Evolutionary conservation across 2,329 filamentous ascomycete species (phyloP).

Genomic region (Penicillium sp.): DNA sequence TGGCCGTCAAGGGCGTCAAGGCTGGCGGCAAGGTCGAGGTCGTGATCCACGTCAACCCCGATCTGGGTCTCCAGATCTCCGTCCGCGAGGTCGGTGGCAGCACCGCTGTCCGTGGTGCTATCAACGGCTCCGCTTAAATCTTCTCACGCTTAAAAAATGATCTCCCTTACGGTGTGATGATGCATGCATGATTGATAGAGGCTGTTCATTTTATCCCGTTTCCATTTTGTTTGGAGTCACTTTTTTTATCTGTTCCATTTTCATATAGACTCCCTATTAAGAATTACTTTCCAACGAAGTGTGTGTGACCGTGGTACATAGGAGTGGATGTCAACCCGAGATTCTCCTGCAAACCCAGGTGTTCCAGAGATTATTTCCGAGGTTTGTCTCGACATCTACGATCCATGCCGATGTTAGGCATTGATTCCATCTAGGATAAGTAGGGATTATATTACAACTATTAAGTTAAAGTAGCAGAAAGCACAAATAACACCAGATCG

Average conservation of each 20-base stretch:
- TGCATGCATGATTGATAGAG: slow-evolving; percentile 28
- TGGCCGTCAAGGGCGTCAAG: slow-evolving; percentile 75
- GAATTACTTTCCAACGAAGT: slow-evolving; percentile 7
- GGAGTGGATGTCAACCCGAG: not conserved
- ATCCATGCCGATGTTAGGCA: not conserved
- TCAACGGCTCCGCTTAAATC: slow-evolving; percentile 38
- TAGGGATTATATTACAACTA: slow-evolving; percentile 25
- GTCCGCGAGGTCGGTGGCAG: slow-evolving; percentile 82
- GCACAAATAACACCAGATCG: slow-evolving; percentile 1
- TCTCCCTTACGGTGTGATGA: slow-evolving; percentile 25
- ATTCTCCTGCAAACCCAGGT: not conserved
- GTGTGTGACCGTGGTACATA: not conserved
- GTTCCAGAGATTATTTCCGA: not conserved
- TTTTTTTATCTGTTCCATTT: slow-evolving; percentile 12
- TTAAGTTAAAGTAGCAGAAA: slow-evolving; percentile 6
- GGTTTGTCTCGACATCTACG: not conserved
- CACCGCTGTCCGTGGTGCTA: slow-evolving; percentile 67
- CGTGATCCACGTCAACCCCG: slow-evolving; percentile 77
- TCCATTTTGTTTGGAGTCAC: slow-evolving; percentile 22
- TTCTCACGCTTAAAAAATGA: slow-evolving; percentile 9
- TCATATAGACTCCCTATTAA: slow-evolving; percentile 19
- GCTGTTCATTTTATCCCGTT: slow-evolving; percentile 18
- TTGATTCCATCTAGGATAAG: not conserved
- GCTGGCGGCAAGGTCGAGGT: slow-evolving; percentile 89
- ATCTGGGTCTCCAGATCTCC: slow-evolving; percentile 73